A percentile compares a stretch with the other conserved stretches of the same genome.
These are phyloP conservation scores for Chiua virens DNA, from an alignment of 768 basidiomycete species.

Conservation along the genomic window DNA sequence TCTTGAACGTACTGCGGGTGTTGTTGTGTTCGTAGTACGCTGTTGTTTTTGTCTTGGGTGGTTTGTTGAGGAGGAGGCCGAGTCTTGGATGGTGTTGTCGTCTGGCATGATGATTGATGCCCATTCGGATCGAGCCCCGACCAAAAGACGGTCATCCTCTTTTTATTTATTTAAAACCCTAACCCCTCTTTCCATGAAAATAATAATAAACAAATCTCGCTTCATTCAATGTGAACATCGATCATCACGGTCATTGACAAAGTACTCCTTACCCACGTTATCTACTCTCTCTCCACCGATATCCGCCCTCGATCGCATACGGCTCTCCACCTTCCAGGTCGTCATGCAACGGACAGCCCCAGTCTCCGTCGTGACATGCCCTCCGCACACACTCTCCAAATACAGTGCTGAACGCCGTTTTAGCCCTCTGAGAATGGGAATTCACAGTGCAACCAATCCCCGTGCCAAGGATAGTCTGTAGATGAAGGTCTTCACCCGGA, in stretches of 20 bases:
- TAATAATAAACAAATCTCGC: too few relatives aligned
- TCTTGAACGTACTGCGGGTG: constrained; percentile 45
- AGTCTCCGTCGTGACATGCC: too few relatives aligned
- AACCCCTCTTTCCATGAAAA: constrained; percentile 6
- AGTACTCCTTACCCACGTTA: too few relatives aligned
- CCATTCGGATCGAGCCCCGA: constrained; percentile 28
- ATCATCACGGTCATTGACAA: too few relatives aligned
- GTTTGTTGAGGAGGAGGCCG: constrained; percentile 14
- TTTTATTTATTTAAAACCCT: constrained; percentile 30
- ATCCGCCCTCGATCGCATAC: constrained; percentile 16
- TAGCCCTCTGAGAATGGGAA: neutral
- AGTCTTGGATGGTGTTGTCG: constrained; percentile 21
- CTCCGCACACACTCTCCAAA: too few relatives aligned
- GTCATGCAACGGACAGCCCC: constrained; percentile 17
- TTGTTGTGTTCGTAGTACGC: constrained; percentile 21
- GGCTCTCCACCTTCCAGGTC: constrained; percentile 14
- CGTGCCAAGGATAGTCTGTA: too few relatives aligned
- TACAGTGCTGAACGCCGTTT: neutral
- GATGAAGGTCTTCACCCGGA: too few relatives aligned
- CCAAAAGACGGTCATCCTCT: neutral
- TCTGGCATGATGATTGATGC: constrained; percentile 32
- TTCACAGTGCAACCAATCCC: too few relatives aligned
- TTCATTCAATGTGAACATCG: too few relatives aligned
- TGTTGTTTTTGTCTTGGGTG: constrained; percentile 20
- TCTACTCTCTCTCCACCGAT: neutral